Evolutionary conservation across 1,139 yeast species (phyloP).

Genomic region (Pneumocystis murina): DNA sequence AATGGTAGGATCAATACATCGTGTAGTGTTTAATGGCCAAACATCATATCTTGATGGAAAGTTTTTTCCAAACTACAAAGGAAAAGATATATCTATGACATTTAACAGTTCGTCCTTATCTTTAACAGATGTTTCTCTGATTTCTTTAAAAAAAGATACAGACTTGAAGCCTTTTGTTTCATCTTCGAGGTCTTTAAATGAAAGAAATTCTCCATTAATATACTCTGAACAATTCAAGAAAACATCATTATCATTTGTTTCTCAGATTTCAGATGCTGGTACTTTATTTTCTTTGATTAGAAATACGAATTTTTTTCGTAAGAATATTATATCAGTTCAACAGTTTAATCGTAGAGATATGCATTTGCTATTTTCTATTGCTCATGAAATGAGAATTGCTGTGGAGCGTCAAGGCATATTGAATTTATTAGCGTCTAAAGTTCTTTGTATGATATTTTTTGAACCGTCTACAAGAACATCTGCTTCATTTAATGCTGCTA

Average conservation of each 20-base stretch:
- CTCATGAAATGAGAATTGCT: slow-evolving; percentile 93
- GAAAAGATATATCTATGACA: slow-evolving; percentile 4
- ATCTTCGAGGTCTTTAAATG: background rate
- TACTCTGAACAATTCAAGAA: background rate
- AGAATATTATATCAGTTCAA: slow-evolving; percentile 74
- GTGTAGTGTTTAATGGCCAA: slow-evolving; percentile 65
- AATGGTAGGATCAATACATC: slow-evolving; percentile 68
- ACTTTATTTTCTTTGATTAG: slow-evolving; percentile 45
- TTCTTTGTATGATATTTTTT: slow-evolving; percentile 87
- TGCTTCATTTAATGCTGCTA: slow-evolving; percentile 94
- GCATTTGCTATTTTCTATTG: slow-evolving; percentile 86
- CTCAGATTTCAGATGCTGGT: background rate
- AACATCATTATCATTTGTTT: background rate
- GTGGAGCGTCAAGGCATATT: slow-evolving; percentile 94
- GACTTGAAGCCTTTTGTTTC: background rate
- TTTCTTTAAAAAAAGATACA: slow-evolving; percentile 1
- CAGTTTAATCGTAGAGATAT: slow-evolving; percentile 77
- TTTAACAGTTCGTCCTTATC: slow-evolving; percentile 13
- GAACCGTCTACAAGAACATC: slow-evolving; percentile 98
- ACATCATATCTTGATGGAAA: slow-evolving; percentile 78
- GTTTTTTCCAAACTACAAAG: slow-evolving; percentile 22
- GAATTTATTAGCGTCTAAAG: slow-evolving; percentile 78
- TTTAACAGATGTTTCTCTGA: slow-evolving; percentile 10
- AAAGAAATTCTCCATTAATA: background rate
- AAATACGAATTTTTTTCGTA: slow-evolving; percentile 78